Base-by-base conservation (phyloP, 805 yeast genomes). In the Starmera quercuum region DNA sequence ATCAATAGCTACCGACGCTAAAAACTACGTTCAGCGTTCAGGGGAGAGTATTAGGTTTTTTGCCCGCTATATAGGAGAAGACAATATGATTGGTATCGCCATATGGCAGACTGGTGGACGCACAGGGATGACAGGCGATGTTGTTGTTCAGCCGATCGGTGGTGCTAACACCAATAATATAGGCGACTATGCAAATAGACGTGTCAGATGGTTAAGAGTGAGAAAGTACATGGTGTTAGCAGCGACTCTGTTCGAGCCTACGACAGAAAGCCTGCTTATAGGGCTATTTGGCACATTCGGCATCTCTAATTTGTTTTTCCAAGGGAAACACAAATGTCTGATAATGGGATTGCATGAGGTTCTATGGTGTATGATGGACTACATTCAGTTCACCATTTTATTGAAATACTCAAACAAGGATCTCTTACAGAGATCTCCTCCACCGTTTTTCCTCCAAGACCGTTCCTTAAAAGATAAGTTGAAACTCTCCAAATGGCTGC, bases 71-170 rank as follows among this genome's bases (percentile, higher is more conserved):
- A 86, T 86, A 49, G 95, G 95, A 6, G 96, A 86, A 53, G 96
- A 86, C 54, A 86, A 86, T 54, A 83, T 85, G 94, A 86, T 86
- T 41, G 95, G 84, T 5, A 85, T 83, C 31, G 83, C 86, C 1
- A 52, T 86, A 13, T 86, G 95, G 95, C 75, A 75, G 32, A 45
- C 37, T 17, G 78, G 83, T 17, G 81, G 83, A 2, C 63, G 87
- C 43, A 83, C 95, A 0, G 87, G 81, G 0, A 64, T 85, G 66
- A 78, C 90, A 1, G 75, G 82, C 2, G 95, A 86, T 51, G 70
- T 75, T 30, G 95, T 78, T 2, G 58, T 83, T 4, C 96, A 86
- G 51, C 95, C 95, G 0, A 56, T 75, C 16, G 58, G 56, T 20
- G 66, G 66, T 20, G 62, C 58, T 20, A 63, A 58, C 34, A 51